Percentiles rank a stretch among this genome's conserved stretches.
Conservation (phyloP, 73 alveolate species). For the Paramecium pentaurelia region DNA sequence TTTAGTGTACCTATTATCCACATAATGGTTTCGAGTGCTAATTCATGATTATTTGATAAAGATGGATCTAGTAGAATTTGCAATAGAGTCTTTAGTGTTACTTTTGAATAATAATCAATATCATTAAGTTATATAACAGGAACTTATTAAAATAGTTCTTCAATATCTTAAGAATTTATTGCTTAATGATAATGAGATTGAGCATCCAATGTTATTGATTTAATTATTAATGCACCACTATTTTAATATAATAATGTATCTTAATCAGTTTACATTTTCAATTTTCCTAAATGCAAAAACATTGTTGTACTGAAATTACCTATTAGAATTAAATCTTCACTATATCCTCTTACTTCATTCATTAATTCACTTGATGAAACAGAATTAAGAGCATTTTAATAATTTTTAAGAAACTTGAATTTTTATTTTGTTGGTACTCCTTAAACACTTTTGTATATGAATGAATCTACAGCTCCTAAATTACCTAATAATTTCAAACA, state of each 20-base stretch:
- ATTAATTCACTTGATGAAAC: conserved; percentile 8
- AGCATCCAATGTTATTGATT: neutral
- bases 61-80: conserved; percentile 53
- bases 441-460: conserved; percentile 50
- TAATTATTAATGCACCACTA: neutral
- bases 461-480: conserved; percentile 59
- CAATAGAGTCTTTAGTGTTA: conserved; percentile 43
- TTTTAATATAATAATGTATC: neutral
- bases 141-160: conserved; percentile 42
- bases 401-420: conserved; percentile 42
- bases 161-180: conserved; percentile 24
- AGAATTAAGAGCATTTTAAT: conserved; percentile 18
- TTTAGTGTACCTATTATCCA: conserved; percentile 55
- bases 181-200: conserved; percentile 37
- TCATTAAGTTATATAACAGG: conserved; percentile 51
- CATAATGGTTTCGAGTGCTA: conserved; percentile 53
- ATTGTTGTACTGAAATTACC: conserved; percentile 42
- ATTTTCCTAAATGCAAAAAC: neutral
- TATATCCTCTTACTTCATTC: conserved; percentile 8
- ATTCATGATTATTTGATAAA: conserved; percentile 37
- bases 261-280: neutral
- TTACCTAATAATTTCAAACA: conserved; percentile 53
- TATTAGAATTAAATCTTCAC: conserved; percentile 45
- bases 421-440: conserved; percentile 44
- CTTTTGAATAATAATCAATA: conserved; percentile 47